Percentiles rank a stretch among this genome's conserved stretches.
Conservation (phyloP, 2,329 filamentous ascomycete genomes). For the Mollisiaceae sp. region DNA sequence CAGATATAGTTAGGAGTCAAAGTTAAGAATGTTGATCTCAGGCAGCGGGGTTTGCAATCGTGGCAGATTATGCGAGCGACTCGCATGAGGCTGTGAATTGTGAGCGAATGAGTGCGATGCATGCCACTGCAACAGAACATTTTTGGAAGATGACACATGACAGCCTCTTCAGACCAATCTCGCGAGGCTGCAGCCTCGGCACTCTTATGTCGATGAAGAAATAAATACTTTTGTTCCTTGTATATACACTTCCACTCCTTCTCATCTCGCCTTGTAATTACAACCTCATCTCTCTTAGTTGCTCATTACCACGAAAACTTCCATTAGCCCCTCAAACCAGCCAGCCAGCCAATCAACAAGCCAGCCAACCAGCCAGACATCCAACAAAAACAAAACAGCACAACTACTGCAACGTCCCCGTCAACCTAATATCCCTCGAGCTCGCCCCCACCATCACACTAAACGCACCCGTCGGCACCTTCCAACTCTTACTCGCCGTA, state of each 20-base stretch:
- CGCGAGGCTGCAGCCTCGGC: neutral
- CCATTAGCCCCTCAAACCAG: neutral
- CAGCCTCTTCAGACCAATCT: neutral
- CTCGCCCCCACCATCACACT: slow-evolving; percentile 36
- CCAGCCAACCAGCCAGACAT: neutral
- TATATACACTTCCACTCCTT: neutral
- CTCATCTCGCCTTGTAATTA: neutral
- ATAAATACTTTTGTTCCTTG: neutral
- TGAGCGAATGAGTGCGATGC: neutral
- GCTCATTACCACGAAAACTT: neutral
- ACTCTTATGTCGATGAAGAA: neutral
- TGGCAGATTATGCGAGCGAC: neutral
- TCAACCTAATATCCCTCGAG: slow-evolving; percentile 36
- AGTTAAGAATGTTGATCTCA: neutral
- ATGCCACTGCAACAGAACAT: neutral
- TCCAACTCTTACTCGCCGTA: slow-evolving; percentile 62
- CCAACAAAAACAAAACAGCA: neutral
- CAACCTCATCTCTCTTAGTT: too few species aligned
- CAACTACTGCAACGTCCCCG: slow-evolving; percentile 23
- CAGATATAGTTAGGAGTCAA: neutral
- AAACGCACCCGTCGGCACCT: slow-evolving; percentile 43
- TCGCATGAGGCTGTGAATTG: neutral
- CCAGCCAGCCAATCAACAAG: neutral
- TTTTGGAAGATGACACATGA: neutral
- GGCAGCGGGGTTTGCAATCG: neutral